Base-by-base conservation (phyloP, 2,329 filamentous ascomycete genomes). In the Penicillium sp. region DNA sequence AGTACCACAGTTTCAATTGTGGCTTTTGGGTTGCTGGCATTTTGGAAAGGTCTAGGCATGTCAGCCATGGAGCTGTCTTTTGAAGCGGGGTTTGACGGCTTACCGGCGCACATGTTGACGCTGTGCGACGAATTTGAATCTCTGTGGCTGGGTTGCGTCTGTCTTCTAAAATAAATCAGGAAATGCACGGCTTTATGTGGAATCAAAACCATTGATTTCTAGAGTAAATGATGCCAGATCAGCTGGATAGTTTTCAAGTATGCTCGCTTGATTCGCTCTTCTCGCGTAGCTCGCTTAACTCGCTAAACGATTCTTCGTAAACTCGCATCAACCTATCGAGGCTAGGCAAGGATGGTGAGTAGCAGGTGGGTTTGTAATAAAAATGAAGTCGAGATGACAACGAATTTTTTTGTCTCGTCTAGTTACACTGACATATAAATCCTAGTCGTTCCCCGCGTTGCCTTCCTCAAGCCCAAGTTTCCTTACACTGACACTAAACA, bases 251-350 rank as follows among this genome's bases (percentile, higher is more conserved):
- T n/a, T n/a, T n/a, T 26, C 12, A 9, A 10, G 12, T 24, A 40
- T 17, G 8, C 3, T 40, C 36, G 36, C 36, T 26, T 26, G 7
- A 10, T 24, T 37, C 34, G 34, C 20, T 23, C 18, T 32, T 15
- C 30, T 42, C 49, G 49, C 37, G n/a, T 47, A 52, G 8, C 20
- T 46, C 36, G 44, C 17, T 42, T 21, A 24, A 8, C 26, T 46
- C 36, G 36, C 36, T 37, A 4, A 40, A 40, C 4, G 18, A 2
- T 21, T 15, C 34, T 18, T 8, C 18, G 13, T 10, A 13, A 37
- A 21, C 21, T 15, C 8, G 12, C 9, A 12, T 21, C 6, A 24
- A 17, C 13, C n/a, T 4, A n/a, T 13, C n/a, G 4, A 9, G 17
- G n/a, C 9, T 17, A n/a, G 23, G 13, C 9, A 7, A 24, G 18